Base-by-base conservation (phyloP, 208 protist species). In the Angomonas ambiguus region DNA sequence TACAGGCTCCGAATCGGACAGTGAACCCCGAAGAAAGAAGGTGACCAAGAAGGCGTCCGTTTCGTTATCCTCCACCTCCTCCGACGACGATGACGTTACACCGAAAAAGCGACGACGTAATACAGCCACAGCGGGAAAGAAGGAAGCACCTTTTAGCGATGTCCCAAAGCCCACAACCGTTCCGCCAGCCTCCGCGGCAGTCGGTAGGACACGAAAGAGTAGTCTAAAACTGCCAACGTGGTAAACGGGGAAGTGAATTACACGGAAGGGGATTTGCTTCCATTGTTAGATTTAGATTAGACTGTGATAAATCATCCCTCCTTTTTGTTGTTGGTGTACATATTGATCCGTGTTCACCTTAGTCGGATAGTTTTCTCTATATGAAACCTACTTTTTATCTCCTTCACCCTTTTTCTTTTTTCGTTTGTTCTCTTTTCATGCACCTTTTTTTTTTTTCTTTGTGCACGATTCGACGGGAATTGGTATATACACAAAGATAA, bases 191-290 rank as follows among this genome's bases (percentile, higher is more conserved):
- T 41, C 35, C 35, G 35, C 35, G 5, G 35, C 35, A 18, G 35
- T 13, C 35, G 35, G 11, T 24, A 8, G 13, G 13, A 58, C 25
- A 27, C 1, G 25, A 2, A 58, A 58, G 13, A 31, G 51, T 11
- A 31, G 51, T 27, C n/a, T 62, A 11, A 62, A 62, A 32, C 33
- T 62, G 22, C 56, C 56, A 8, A 62, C 56, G 11, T 62, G 56
- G 56, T 62, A 62, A 42, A 10, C 13, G 53, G 34, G 5, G 28
- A 30, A 53, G 22, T 30, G 22, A n/a, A 30, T 2, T 30, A 24
- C 25, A n/a, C 18, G 33, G 28, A 62, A 30, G 24, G 2, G 35
- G 2, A 45, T 42, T 48, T 8, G 25, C 31, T 18, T 59, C 33
- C 3, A 35, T 59, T 35, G 53, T 48, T 42, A 62, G 24, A 62